Evolutionary conservation across 441 rosid genomes (phyloP).

Genomic region (Eutrema salsugineum): DNA sequence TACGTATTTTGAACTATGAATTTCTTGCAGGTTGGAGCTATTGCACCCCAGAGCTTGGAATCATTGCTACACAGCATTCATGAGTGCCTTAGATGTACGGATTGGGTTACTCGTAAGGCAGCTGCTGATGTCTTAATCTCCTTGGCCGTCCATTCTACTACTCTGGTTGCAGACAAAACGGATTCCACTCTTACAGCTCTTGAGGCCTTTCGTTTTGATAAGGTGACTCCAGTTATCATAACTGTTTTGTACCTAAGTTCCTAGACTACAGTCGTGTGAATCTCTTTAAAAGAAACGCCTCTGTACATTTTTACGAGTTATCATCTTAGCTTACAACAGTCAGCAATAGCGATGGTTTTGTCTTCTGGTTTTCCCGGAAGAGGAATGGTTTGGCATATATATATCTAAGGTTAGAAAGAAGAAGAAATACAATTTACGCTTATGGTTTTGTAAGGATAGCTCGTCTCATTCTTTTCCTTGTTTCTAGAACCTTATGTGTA

Average conservation of each 20-base stretch:
- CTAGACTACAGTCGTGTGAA: not conserved
- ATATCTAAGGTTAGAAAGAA: not conserved
- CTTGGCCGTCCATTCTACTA: slow-evolving; percentile 76
- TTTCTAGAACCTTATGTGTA: not conserved
- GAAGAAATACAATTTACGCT: not conserved
- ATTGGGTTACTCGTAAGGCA: slow-evolving; percentile 96
- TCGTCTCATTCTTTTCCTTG: not conserved
- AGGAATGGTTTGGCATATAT: not conserved
- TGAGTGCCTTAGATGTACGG: slow-evolving; percentile 80
- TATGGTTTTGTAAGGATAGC: not conserved
- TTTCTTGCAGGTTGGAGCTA: slow-evolving; percentile 71
- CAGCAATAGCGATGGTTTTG: not conserved
- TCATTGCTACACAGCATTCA: slow-evolving; percentile 73
- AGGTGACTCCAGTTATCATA: slow-evolving; percentile 42
- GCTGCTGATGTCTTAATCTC: slow-evolving; percentile 82
- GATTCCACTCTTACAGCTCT: slow-evolving; percentile 64
- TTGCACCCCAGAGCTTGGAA: slow-evolving; percentile 84
- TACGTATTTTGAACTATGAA: not conserved
- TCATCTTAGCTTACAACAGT: not conserved
- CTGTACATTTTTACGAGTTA: not conserved
- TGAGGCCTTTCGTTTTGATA: slow-evolving; percentile 92
- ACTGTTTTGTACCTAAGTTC: not conserved
- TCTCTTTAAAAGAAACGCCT: not conserved
- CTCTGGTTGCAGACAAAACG: slow-evolving; percentile 63
- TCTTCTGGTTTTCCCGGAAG: not conserved